Conservation (phyloP, 2,329 filamentous ascomycete genomes). For the Capronia americana region DNA sequence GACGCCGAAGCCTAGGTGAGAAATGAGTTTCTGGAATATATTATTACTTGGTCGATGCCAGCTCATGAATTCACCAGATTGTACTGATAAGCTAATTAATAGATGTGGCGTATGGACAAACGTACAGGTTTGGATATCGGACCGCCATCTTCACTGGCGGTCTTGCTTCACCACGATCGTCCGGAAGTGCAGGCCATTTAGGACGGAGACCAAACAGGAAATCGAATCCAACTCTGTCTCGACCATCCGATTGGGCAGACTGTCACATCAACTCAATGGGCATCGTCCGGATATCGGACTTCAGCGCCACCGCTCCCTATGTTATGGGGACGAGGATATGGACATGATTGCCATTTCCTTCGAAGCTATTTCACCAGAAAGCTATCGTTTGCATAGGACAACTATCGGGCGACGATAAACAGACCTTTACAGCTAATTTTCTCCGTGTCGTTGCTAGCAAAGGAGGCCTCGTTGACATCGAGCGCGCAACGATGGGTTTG, state of each 20-base stretch:
- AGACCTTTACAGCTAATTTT: not conserved
- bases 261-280: not conserved
- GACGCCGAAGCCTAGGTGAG: not conserved
- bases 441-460: not conserved
- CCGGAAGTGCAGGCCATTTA: not conserved
- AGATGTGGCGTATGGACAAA: not conserved
- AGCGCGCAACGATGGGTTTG: constrained; percentile 20
- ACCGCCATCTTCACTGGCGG: not conserved
- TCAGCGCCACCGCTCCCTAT: not conserved
- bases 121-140: not conserved
- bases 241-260: constrained; percentile 1
- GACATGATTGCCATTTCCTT: constrained; percentile 1
- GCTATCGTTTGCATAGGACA: not conserved
- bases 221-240: constrained; percentile 5
- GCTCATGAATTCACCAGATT: not conserved
- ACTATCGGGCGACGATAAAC: not conserved
- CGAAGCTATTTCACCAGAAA: not conserved
- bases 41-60: not conserved
- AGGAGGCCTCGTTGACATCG: not conserved
- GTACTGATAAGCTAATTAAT: constrained; percentile 3
- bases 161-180: not conserved
- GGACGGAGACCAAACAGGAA: constrained; percentile 3
- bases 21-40: not conserved
- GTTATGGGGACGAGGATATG: not conserved
- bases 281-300: not conserved